These are phyloP conservation scores for Przewalskia tangutica DNA, from an alignment of 257 asterid genomes.

Conservation along the genomic window DNA sequence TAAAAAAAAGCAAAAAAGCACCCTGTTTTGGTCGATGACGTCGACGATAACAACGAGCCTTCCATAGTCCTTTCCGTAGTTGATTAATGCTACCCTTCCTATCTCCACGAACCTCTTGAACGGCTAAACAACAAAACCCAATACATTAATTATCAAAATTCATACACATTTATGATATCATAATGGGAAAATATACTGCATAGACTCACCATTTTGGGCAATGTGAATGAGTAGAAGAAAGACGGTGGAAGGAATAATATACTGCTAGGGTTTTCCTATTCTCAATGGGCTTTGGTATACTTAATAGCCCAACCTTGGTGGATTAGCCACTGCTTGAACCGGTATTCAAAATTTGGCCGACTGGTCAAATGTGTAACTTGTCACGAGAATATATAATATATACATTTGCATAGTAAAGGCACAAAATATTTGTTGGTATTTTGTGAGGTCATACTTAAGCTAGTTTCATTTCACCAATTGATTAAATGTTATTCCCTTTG, in stretches of 20 bases:
- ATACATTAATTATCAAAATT: too few relatives aligned
- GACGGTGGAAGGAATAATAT: not conserved
- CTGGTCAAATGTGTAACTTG: too few relatives aligned
- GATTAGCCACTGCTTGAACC: too few relatives aligned
- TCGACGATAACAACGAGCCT: constrained; percentile 85
- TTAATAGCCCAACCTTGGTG: not conserved
- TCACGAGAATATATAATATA: too few relatives aligned
- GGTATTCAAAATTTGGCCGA: too few relatives aligned
- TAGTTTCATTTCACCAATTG: too few relatives aligned
- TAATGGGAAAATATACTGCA: not conserved
- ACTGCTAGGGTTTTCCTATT: not conserved
- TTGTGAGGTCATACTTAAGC: too few relatives aligned
- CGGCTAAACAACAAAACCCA: constrained; percentile 34
- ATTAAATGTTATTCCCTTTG: too few relatives aligned
- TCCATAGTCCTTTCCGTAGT: constrained; percentile 84
- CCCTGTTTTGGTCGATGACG: constrained; percentile 84
- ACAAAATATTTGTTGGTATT: too few relatives aligned
- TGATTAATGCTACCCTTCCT: constrained; percentile 85
- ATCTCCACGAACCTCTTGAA: constrained; percentile 95
- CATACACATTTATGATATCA: too few relatives aligned
- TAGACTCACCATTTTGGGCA: constrained; percentile 19
- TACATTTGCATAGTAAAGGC: too few relatives aligned
- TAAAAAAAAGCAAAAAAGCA: constrained; percentile 6
- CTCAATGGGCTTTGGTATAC: not conserved
- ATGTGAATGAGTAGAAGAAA: not conserved